Evolutionary conservation across 2,329 filamentous ascomycete species (phyloP), one percentile per base, ranked within the genome.

Genomic region (Zasmidium cellare): DNA sequence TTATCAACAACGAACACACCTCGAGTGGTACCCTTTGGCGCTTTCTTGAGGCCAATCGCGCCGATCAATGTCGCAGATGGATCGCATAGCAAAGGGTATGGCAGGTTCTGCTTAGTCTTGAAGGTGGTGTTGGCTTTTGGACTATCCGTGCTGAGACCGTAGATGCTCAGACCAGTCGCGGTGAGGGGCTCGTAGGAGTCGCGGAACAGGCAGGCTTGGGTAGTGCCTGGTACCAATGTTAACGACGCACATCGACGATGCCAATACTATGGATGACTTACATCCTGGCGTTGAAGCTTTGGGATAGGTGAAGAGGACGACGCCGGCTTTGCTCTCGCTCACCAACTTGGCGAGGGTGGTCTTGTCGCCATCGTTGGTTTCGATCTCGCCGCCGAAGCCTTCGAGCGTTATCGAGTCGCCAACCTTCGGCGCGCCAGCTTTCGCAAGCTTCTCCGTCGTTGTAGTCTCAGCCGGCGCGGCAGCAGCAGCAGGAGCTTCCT

Each of bases 301-400:
- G 58, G 94, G 94, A 72, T 97, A 97, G 28, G 92, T 97, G 75
- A 99, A 97, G 25, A 97, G 79, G 31, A 96, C 91, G 46, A 97
- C 89, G 23, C 93, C 94, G 35, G 84, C 82, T 77, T 90, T 87
- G 82, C 92, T 96, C 71, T 89, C 84, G 52, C 91, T 88, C 50
- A 97, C 83, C 22, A 99, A 85, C 67, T 86, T 81, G 77, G 91
- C 88, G 58, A 99, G 79, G 1, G 86, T 91, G 5, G 89, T 92
- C 77, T 88, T 90, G 54, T 82, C 79, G 68, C 92, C 92, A 63
- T 96, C 91, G 65, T 97, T 87, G 62, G 88, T 94, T 80, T 94
- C 86, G 63, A 99, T 78, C 71, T 94, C 87, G 55, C 83, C 84
- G 56, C 84, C 84, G 65, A 87, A 87, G 25, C 71, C 73, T 14